Conservation (phyloP, 75 land plant genomes). For the Pinus taeda region DNA sequence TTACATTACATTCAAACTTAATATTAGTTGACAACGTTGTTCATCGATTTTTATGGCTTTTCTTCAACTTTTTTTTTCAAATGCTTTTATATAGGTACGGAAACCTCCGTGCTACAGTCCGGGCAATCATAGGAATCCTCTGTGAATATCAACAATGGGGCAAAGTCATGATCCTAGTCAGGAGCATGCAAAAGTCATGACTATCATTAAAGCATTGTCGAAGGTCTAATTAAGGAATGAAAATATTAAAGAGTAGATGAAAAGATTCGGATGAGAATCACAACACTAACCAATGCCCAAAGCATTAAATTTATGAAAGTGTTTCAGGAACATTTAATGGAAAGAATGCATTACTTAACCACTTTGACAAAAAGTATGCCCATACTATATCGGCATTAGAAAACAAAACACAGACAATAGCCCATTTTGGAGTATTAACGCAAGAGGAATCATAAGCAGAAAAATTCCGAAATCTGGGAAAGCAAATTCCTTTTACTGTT, state of each 20-base stretch:
- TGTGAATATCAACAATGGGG: no score
- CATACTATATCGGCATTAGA: neutral
- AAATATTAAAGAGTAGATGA: neutral
- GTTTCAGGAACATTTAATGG: neutral
- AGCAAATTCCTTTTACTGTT: neutral
- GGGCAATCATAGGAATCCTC: no score
- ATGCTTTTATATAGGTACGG: no score
- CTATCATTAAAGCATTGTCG: neutral
- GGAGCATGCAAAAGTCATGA: constrained; percentile 1
- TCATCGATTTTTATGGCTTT: no score
- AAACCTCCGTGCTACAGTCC: no score
- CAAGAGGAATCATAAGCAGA: neutral
- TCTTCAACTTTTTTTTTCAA: no score
- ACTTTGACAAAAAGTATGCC: neutral
- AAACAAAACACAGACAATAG: neutral
- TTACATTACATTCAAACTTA: no score
- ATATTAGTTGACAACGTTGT: no score
- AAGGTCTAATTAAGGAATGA: neutral
- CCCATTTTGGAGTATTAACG: neutral
- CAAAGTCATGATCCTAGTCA: no score
- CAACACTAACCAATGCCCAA: neutral
- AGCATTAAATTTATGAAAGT: neutral
- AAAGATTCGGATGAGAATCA: neutral
- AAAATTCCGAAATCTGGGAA: neutral
- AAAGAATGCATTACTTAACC: neutral